Evolutionary conservation across 2,329 filamentous ascomycete species (phyloP).

Genomic region (Ophiocordyceps australis): DNA sequence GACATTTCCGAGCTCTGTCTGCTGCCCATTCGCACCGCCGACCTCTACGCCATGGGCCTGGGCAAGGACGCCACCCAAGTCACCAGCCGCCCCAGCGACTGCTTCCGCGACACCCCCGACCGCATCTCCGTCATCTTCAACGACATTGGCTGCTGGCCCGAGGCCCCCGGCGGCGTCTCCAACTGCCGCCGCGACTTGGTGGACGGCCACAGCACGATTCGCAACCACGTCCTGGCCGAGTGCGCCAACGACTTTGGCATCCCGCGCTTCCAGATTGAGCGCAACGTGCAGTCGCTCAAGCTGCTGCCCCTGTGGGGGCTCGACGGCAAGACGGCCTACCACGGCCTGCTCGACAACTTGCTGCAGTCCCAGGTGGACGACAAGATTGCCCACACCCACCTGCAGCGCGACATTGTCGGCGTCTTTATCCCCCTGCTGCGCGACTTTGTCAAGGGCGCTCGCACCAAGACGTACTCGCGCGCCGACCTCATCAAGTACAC

Average conservation of each 20-base stretch:
- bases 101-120: slow-evolving; percentile 25
- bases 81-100: slow-evolving; percentile 18
- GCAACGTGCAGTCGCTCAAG: slow-evolving; percentile 33
- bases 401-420: slow-evolving; percentile 25
- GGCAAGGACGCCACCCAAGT: slow-evolving; percentile 20
- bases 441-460: slow-evolving; percentile 27
- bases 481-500: slow-evolving; percentile 24
- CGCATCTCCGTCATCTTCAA: slow-evolving; percentile 30
- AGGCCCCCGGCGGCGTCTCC: slow-evolving; percentile 33
- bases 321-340: slow-evolving; percentile 30
- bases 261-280: slow-evolving; percentile 34
- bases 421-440: slow-evolving; percentile 35
- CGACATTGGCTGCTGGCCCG: slow-evolving; percentile 33
- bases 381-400: slow-evolving; percentile 19
- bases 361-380: slow-evolving; percentile 30
- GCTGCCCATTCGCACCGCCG: slow-evolving; percentile 18
- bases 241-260: slow-evolving; percentile 35
- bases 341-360: slow-evolving; percentile 33
- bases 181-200: slow-evolving; percentile 35
- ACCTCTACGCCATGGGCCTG: slow-evolving; percentile 21
- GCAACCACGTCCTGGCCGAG: slow-evolving; percentile 35
- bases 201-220: slow-evolving; percentile 31
- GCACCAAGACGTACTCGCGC: slow-evolving; percentile 22
- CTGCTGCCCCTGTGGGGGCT: slow-evolving; percentile 34
- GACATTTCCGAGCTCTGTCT: slow-evolving; percentile 18